Evolutionary conservation across 202 grass and related monocot genomes (phyloP).

Genomic region (Schoenoplectus tabernaemontani): DNA sequence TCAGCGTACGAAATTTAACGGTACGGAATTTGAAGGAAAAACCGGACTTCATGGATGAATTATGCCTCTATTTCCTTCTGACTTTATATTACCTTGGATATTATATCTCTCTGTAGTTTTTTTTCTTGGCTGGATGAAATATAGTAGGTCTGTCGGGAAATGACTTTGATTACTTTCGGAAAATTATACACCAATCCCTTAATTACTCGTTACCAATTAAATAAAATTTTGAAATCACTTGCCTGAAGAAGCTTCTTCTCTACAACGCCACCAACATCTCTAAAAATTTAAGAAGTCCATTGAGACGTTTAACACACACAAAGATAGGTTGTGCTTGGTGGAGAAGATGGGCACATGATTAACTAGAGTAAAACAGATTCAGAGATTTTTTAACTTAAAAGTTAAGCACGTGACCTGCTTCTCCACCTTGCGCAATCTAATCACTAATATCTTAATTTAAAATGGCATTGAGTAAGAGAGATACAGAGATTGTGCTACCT

Average conservation of each 20-base stretch:
- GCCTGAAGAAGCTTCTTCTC: not conserved
- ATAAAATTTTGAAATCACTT: not conserved
- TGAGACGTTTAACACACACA: not conserved
- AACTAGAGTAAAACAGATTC: not conserved
- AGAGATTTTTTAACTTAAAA: not conserved
- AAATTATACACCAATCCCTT: not conserved
- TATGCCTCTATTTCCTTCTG: not conserved
- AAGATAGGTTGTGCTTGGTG: constrained; percentile 25
- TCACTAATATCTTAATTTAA: not conserved
- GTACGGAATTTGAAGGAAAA: not conserved
- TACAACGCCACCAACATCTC: not conserved
- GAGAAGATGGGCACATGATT: constrained; percentile 39
- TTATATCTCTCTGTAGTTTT: not conserved
- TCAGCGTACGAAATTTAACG: not conserved
- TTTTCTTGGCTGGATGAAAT: not conserved
- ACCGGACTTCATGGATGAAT: not conserved
- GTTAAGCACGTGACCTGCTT: constrained; percentile 43
- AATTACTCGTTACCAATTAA: not conserved
- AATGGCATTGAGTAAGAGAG: not conserved
- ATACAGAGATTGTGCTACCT: not conserved
- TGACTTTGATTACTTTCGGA: not conserved
- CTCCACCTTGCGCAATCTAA: constrained; percentile 37
- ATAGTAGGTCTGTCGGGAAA: not conserved
- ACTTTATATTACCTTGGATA: not conserved
- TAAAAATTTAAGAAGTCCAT: not conserved